Evolutionary conservation across 2,329 filamentous ascomycete genomes (phyloP), one percentile per base, ranked within the genome.

Genomic region (Aspergillus tamarii): DNA sequence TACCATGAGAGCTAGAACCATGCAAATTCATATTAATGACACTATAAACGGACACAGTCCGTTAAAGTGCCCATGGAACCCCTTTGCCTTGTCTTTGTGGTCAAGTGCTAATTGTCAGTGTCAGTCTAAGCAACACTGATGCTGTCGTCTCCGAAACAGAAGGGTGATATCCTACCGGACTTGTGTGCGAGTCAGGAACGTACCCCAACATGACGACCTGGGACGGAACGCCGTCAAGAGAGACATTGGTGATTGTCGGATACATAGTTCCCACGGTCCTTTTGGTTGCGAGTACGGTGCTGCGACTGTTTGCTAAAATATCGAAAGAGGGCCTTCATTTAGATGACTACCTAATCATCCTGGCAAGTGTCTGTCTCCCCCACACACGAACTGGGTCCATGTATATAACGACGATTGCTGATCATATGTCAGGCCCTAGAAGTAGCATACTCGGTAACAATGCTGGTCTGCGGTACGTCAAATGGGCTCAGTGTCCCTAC

Each of bases 281-380:
- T 16, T 46, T 62, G 39, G 34, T 59, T 1, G n/a, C 57, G 36
- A 59, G 45, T 46, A 62, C 60, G 6, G 55, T 48, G 36, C 23
- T 62, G 16, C 45, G 60, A 21, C 26, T 62, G 5, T 10, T 34
- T 4, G 55, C 53, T 26, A 62, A 62, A 39, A 21, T 54, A 30
- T 23, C 59, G 4, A 43, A 62, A 10, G 60, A 62, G 16, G 43
- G 28, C 3, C 41, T 62, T 8, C 60, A 59, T 45, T 21, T 36
- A 54, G 60, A 62, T 55, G 60, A 62, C 21, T 53, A 54, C 16
- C 9, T 59, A 3, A 62, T 59, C 19, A 54, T 28, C 16, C 21
- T 62, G 23, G 60, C 60, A 21, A 62, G 43, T 32, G 60, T 62
- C 8, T 6, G 36, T 54, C 52, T 34, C 23, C 8, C 8, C 46